Percentiles rank a stretch among this genome's conserved stretches.
phyloP scores from a whole-genome alignment of 306 rosid species.

The Citrullus mucosospermus region DNA sequence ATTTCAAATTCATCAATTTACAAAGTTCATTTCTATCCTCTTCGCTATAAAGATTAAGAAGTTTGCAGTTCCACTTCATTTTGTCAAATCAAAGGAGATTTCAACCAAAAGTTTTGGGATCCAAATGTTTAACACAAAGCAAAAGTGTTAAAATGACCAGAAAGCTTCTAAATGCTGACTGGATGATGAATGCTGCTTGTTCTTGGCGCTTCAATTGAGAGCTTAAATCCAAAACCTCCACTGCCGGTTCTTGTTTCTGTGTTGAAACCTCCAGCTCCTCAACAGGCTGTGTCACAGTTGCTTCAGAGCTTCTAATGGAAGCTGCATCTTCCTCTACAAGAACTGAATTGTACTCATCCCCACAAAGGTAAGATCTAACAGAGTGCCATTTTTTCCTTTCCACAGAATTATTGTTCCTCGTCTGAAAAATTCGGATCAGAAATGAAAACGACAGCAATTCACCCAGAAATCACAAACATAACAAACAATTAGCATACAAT shows the following conservation, averaged over 20 bases:
- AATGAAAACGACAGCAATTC: neutral
- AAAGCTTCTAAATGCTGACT: conserved; percentile 58
- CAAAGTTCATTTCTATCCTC: neutral
- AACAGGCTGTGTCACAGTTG: conserved; percentile 37
- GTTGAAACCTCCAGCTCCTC: conserved; percentile 8
- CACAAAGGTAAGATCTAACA: conserved; percentile 79
- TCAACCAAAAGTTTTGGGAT: neutral
- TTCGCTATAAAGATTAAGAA: neutral
- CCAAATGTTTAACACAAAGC: neutral
- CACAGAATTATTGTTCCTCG: conserved; percentile 32
- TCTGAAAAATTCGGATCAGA: conserved; percentile 21
- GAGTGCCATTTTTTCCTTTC: conserved; percentile 65
- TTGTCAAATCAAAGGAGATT: neutral
- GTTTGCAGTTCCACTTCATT: neutral
- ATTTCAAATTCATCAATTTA: conserved; percentile 14
- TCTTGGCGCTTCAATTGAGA: conserved; percentile 30
- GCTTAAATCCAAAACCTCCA: conserved; percentile 6
- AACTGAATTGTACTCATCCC: conserved; percentile 68
- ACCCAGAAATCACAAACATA: neutral
- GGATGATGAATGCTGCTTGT: conserved; percentile 62
- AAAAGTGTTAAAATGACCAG: conserved; percentile 30
- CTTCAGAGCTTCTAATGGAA: conserved; percentile 49
- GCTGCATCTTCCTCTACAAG: conserved; percentile 62
- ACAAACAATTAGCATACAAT: neutral
- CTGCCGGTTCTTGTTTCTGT: conserved; percentile 27